Conservation (phyloP, 345 rosid genomes). For the Boechera stricta region DNA sequence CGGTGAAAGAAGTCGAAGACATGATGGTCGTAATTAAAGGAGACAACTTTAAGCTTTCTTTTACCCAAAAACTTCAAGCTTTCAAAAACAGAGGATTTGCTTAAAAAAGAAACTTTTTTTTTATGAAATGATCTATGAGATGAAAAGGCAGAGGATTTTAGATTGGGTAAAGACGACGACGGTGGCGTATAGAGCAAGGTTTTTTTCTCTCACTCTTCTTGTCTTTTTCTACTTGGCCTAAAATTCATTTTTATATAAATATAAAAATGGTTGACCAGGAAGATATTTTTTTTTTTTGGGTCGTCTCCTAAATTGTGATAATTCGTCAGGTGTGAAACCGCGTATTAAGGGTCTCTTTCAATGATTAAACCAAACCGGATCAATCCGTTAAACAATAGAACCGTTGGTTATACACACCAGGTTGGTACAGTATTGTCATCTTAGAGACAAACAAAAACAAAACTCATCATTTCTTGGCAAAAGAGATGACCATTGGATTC, state of each 20-base stretch:
- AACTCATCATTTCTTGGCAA: constrained; percentile 76
- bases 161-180: constrained; percentile 40
- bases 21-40: constrained; percentile 32
- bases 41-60: constrained; percentile 27
- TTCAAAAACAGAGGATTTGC: constrained; percentile 6
- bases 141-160: constrained; percentile 16
- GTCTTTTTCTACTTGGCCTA: constrained; percentile 39
- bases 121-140: constrained; percentile 36
- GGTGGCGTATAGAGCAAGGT: constrained; percentile 49
- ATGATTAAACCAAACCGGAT: constrained; percentile 36
- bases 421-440: not conserved
- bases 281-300: constrained; percentile 27
- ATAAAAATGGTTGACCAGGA: constrained; percentile 39
- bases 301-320: constrained; percentile 32
- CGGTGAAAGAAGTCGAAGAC: constrained; percentile 58
- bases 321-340: constrained; percentile 42
- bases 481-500: constrained; percentile 80
- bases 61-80: constrained; percentile 7
- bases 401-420: constrained; percentile 33
- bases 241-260: not conserved
- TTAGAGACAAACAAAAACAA: not conserved
- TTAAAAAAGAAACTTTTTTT: constrained; percentile 20
- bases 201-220: constrained; percentile 6
- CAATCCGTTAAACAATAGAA: constrained; percentile 6
- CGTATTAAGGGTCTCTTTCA: constrained; percentile 35